These are phyloP conservation scores for Metrosideros polymorpha DNA, from an alignment of 441 rosid species.

Conservation along the genomic window DNA sequence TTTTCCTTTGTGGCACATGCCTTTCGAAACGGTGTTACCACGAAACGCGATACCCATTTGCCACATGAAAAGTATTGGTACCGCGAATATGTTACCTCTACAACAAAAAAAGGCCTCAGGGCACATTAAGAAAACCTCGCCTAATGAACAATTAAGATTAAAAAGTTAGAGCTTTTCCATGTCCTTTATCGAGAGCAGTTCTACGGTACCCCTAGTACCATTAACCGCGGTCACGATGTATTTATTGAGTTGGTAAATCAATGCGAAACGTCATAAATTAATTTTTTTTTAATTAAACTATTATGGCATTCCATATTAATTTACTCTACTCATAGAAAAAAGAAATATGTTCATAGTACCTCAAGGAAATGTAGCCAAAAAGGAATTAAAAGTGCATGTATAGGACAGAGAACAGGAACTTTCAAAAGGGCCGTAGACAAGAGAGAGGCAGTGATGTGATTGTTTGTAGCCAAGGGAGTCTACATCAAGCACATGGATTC, in stretches of 20 bases:
- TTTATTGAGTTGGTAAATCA: neutral
- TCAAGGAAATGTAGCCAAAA: accelerated
- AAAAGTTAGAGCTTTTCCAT: neutral
- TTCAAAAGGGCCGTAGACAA: neutral
- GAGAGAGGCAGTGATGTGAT: neutral
- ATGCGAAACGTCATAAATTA: neutral
- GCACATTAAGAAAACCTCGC: neutral
- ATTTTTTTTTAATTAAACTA: neutral
- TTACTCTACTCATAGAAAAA: neutral
- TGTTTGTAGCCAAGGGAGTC: neutral
- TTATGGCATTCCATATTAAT: neutral
- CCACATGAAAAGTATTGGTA: neutral
- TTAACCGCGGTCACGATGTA: neutral
- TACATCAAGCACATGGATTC: neutral
- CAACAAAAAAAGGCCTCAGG: neutral
- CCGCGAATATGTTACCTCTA: neutral
- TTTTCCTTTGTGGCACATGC: accelerated
- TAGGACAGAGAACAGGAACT: neutral
- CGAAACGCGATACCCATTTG: neutral
- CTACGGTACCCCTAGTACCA: neutral
- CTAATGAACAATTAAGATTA: neutral
- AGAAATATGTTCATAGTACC: neutral
- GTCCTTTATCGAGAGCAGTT: neutral
- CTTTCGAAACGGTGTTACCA: neutral
- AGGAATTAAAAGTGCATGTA: neutral